A percentile compares a stretch with the other conserved stretches of the same genome.
These are phyloP conservation scores for Tetrahymena thermophila DNA, from an alignment of 73 alveolate species.

Conservation along the genomic window DNA sequence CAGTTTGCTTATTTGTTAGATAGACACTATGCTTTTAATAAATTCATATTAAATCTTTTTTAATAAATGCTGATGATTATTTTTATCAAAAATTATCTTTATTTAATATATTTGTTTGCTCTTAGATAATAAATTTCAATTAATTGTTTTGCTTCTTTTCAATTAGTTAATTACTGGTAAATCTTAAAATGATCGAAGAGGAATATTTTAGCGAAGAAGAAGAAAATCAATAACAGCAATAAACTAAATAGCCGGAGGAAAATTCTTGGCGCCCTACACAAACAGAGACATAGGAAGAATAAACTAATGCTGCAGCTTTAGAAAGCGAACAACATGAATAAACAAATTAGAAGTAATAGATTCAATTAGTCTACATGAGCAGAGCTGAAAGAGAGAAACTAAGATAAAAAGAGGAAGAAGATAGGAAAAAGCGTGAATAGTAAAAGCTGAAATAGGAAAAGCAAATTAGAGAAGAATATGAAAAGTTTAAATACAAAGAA, in stretches of 20 bases:
- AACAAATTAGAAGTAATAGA: neutral
- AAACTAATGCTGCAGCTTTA: neutral
- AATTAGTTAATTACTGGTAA: neutral
- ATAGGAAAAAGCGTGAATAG: neutral
- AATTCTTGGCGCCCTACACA: neutral
- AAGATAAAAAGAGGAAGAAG: neutral
- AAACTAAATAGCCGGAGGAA: neutral
- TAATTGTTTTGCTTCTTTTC: neutral
- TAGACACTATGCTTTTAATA: neutral
- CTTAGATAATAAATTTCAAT: neutral
- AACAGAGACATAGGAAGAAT: neutral
- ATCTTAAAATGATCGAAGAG: neutral
- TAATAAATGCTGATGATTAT: neutral
- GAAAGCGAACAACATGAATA: neutral
- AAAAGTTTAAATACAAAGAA: neutral
- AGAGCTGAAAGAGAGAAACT: slow-evolving; percentile 2
- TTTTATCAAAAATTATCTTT: neutral
- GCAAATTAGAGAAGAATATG: slow-evolving; percentile 1
- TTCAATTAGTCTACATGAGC: neutral
- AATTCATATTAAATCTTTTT: neutral
- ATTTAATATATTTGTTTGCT: neutral
- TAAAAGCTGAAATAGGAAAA: neutral
- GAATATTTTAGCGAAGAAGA: neutral
- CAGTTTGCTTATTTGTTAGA: neutral
- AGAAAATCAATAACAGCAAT: neutral